Base-by-base conservation (phyloP, 306 rosid species). In the Quercus berberidifolia region DNA sequence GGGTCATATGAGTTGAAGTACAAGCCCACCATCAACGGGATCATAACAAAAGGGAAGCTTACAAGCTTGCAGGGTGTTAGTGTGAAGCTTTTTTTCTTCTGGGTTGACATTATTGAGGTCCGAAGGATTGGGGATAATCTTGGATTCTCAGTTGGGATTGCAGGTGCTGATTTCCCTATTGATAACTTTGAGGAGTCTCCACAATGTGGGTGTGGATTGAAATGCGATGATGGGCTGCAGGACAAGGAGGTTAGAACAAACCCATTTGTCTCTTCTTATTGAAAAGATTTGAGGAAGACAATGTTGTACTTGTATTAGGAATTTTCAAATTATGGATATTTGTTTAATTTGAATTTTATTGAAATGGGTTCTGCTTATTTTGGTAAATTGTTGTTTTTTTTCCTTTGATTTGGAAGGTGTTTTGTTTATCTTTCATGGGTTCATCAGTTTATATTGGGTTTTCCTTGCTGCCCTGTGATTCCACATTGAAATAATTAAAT, bases 121-220 rank as follows among this genome's bases (percentile, higher is more conserved):
- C 30, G 3, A 6, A 35, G 83, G 35, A 11, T n/a, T 25, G 75
- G 77, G 18, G 69, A 79, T 46, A 55, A 49, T 15, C 52, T 83
- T 8, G 70, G 63, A 54, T 83, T 83, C 77, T 83, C 86, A 5
- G 83, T 83, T 0, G 86, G 86, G 3, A 74, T 79, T 18, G 78
- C 83, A 5, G 67, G 74, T 21, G 86, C 86, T 4, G 73, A 64
- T 13, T 83, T 83, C 41, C 80, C 80, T 1, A 23, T 83, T 60
- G 86, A 83, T 23, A 79, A 83, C 26, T 83, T 83, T 55, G 72
- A 18, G 62, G 80, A 79, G 55, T 19, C 70, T 59, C 86, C 86
- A n/a, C 80, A 75, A 49, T 83, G 83, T 79, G 86, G 86, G 6
- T 83, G 86, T 55, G 86, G 86, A 46, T 60, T 83, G 52, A 63